A percentile compares a stretch with the other conserved stretches of the same genome.
Evolutionary conservation across 2,329 filamentous ascomycete genomes (phyloP).

Genomic region (Fusarium temperatum): DNA sequence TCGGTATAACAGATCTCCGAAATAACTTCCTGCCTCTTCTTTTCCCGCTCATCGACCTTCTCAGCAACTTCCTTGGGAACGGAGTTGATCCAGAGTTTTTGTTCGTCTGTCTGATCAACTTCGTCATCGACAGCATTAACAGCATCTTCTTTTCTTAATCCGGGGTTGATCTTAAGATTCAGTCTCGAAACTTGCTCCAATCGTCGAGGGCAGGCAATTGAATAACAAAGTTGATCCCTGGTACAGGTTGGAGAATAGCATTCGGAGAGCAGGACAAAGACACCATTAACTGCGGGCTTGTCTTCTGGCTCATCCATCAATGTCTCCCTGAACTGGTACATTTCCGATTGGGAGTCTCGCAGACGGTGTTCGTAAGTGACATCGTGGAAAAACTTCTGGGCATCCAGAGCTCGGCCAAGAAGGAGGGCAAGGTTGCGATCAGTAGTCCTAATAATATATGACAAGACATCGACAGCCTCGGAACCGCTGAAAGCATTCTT

Average conservation of each 20-base stretch:
- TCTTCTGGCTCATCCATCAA: conserved; percentile 85
- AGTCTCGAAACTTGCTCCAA: conserved; percentile 94
- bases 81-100: conserved; percentile 99
- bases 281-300: conserved; percentile 82
- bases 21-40: conserved; percentile 98
- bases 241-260: conserved; percentile 99
- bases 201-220: conserved; percentile 92
- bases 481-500: conserved; percentile 96
- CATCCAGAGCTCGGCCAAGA: conserved; percentile 89
- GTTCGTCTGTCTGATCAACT: conserved; percentile 85
- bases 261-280: conserved; percentile 95
- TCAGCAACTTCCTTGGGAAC: conserved; percentile 95
- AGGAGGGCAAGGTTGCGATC: conserved; percentile 94
- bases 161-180: conserved; percentile 92
- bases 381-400: conserved; percentile 99
- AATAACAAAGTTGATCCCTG: conserved; percentile 94
- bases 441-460: conserved; percentile 96
- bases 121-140: conserved; percentile 78
- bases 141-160: conserved; percentile 73
- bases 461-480: conserved; percentile 94
- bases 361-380: conserved; percentile 97
- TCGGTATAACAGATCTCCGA: conserved; percentile 99
- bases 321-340: conserved; percentile 96
- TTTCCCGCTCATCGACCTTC: conserved; percentile 86
- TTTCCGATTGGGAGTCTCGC: conserved; percentile 91